phyloP scores from a whole-genome alignment of 129 eudicot species.

The Chrysanthemum makinoi region DNA sequence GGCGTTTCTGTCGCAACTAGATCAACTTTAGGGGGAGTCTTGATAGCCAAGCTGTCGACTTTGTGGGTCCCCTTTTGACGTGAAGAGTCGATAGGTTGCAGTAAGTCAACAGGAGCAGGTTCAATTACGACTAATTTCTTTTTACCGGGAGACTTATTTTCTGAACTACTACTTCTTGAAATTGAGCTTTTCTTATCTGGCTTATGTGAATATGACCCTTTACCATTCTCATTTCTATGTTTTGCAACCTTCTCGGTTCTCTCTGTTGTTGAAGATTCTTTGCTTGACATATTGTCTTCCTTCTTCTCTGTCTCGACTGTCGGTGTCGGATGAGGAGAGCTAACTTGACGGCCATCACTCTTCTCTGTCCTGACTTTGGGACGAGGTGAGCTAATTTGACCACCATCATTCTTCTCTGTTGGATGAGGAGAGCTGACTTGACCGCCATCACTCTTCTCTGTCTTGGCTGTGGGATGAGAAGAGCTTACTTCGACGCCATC shows the following conservation, averaged over 20 bases:
- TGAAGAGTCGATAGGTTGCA: constrained; percentile 26
- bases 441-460: constrained; percentile 31
- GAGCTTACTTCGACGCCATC: constrained; percentile 12
- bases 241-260: constrained; percentile 19
- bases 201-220: constrained; percentile 21
- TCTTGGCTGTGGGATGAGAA: constrained; percentile 6
- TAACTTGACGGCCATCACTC: constrained; percentile 31
- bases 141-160: constrained; percentile 42
- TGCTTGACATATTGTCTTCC: constrained; percentile 25
- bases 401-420: constrained; percentile 44
- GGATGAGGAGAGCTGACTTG: constrained; percentile 7
- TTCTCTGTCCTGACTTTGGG: constrained; percentile 35
- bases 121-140: constrained; percentile 25
- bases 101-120: constrained; percentile 32
- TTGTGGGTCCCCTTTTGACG: constrained; percentile 26
- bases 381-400: constrained; percentile 15
- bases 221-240: constrained; percentile 24
- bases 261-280: constrained; percentile 21
- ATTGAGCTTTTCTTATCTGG: constrained; percentile 25
- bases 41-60: constrained; percentile 21
- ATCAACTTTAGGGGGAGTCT: constrained; percentile 31
- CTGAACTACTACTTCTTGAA: constrained; percentile 46
- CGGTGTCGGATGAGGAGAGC: constrained; percentile 28
- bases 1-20: constrained; percentile 15
- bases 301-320: constrained; percentile 23